Conservation (phyloP, 1,139 yeast species). For the Entelexis sorbosivorans region DNA sequence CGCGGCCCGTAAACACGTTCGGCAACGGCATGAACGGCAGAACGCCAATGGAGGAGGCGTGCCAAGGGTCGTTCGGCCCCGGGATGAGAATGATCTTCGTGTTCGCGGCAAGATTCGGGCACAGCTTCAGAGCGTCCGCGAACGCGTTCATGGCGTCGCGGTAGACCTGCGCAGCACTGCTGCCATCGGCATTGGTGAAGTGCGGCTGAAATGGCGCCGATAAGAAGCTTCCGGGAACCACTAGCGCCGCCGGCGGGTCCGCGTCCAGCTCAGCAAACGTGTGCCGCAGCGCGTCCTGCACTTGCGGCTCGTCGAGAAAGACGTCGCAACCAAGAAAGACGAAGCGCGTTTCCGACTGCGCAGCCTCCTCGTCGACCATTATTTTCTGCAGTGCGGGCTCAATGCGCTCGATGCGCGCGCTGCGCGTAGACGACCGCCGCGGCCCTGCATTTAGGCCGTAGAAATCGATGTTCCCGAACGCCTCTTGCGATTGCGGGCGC, state of each 20-base stretch:
- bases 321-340: constrained; percentile 67
- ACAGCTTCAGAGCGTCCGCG: constrained; percentile 44
- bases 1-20: constrained; percentile 51
- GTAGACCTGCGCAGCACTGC: constrained; percentile 37
- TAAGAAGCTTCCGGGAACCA: constrained; percentile 59
- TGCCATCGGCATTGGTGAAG: constrained; percentile 29
- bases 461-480: constrained; percentile 70
- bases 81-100: constrained; percentile 54
- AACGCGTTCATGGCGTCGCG: constrained; percentile 64
- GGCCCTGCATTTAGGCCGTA: constrained; percentile 43
- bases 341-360: constrained; percentile 45
- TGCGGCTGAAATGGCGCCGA: constrained; percentile 49
- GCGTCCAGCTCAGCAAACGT: constrained; percentile 42
- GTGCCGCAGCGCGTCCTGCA: constrained; percentile 52
- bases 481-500: constrained; percentile 52
- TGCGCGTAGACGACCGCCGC: neutral
- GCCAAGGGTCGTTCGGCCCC: constrained; percentile 92
- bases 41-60: constrained; percentile 50
- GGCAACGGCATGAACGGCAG: constrained; percentile 73
- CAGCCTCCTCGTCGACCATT: constrained; percentile 46
- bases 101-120: constrained; percentile 33
- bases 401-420: constrained; percentile 36
- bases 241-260: constrained; percentile 46
- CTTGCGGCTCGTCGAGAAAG: constrained; percentile 47
- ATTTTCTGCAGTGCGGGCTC: constrained; percentile 49